Evolutionary conservation across 176 grass and related monocot species (phyloP).

Genomic region (Hordeum vulgare): DNA sequence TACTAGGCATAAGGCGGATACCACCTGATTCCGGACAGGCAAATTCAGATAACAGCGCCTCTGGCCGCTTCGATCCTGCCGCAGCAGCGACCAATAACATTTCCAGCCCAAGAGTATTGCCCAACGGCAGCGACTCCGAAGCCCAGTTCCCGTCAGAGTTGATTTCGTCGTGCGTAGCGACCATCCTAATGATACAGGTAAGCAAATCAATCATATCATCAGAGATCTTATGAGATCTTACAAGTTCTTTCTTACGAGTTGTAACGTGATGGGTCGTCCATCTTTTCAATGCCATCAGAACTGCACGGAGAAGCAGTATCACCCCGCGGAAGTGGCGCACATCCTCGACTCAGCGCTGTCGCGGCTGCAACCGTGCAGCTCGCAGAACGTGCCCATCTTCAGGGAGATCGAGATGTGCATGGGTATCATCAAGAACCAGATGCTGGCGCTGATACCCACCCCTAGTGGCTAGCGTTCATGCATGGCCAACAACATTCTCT

Average conservation of each 20-base stretch:
- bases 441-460: slow-evolving; percentile 83
- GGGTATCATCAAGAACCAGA: slow-evolving; percentile 87
- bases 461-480: slow-evolving; percentile 28
- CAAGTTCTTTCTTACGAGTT: background rate
- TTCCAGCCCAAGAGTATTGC: slow-evolving; percentile 29
- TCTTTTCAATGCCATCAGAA: slow-evolving; percentile 40
- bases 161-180: slow-evolving; percentile 82
- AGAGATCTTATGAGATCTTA: background rate
- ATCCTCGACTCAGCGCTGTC: slow-evolving; percentile 74
- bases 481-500: slow-evolving; percentile 4
- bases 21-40: slow-evolving; percentile 64
- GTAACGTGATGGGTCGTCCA: background rate
- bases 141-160: slow-evolving; percentile 59
- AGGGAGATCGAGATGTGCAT: slow-evolving; percentile 83
- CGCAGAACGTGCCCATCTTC: slow-evolving; percentile 58
- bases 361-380: slow-evolving; percentile 69
- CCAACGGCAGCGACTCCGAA: slow-evolving; percentile 34
- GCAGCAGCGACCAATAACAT: slow-evolving; percentile 2
- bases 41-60: slow-evolving; percentile 41
- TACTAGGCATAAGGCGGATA: slow-evolving; percentile 61
- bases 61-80: slow-evolving; percentile 12
- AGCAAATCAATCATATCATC: slow-evolving; percentile 32
- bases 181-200: slow-evolving; percentile 93
- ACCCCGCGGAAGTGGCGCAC: slow-evolving; percentile 85
- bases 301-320: slow-evolving; percentile 90